Conservation (phyloP, 441 rosid species). For the Erodium trifolium region DNA sequence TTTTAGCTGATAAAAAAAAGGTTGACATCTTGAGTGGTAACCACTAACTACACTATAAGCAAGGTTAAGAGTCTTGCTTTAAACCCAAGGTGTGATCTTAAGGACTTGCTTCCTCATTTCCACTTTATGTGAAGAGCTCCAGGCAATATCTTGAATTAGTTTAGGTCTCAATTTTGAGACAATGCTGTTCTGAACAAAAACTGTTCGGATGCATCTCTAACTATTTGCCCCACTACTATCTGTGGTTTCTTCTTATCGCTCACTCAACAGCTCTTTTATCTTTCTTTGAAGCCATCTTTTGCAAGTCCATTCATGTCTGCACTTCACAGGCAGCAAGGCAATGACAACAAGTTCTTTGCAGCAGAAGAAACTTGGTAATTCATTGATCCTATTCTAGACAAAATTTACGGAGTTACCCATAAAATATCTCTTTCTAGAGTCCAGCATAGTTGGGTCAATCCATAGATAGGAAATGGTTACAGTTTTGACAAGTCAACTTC, state of each 20-base stretch:
- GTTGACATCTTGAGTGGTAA: constrained; percentile 2
- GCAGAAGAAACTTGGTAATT: too few species aligned
- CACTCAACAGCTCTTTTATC: neutral
- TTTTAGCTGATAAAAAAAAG: too few species aligned
- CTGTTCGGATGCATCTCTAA: neutral
- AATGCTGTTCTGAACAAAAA: neutral
- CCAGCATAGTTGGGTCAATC: neutral
- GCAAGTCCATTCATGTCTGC: neutral
- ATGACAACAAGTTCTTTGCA: too few species aligned
- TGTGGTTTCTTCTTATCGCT: neutral
- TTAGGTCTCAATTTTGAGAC: neutral
- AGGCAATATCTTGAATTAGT: neutral
- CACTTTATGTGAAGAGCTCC: neutral
- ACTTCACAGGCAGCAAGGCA: neutral
- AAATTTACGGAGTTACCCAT: neutral
- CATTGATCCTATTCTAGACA: neutral
- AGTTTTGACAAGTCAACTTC: neutral
- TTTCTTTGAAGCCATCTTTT: neutral
- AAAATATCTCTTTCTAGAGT: neutral
- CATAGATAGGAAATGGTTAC: neutral
- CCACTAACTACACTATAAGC: neutral
- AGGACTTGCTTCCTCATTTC: neutral
- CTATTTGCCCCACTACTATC: neutral
- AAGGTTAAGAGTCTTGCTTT: neutral
- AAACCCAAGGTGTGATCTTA: neutral